Evolutionary conservation across 148 eudicot genomes (phyloP), one percentile per base, ranked within the genome.

Genomic region (Chenopodium quinoa): DNA sequence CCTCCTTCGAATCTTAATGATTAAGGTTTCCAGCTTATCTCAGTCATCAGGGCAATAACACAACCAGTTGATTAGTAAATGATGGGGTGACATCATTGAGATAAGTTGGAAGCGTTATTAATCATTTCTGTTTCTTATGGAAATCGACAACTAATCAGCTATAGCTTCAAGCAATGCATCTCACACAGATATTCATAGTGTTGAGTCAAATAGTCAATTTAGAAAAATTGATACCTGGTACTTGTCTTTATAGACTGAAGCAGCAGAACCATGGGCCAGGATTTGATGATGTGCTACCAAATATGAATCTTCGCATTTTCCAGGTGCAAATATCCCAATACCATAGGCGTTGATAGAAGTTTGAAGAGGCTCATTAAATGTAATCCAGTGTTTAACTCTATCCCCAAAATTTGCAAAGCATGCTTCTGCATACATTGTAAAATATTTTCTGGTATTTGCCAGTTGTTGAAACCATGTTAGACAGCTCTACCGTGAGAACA

Each of bases 311-410:
- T 91, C 92, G 80, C 66, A 63, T 90, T 88, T 89, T 72, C 97
- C 97, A 56, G 95, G 97, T n/a, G 97, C 97, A 84, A 86, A 87
- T 85, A 83, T 78, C 69, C 97, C 97, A 67, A 83, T 78, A 76
- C 87, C 80, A 82, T 93, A 84, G 71, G 93, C 97, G 71, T 90
- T 90, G 27, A 93, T 83, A 50, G 91, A 86, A 67, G 92, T 89
- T 83, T 93, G 97, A 85, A 91, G 93, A 83, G 97, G 97, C 86
- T 92, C 97, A 58, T 93, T 93, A 69, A 93, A 71, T 65, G 97
- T 93, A 65, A 92, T 93, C 95, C 97, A 93, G 81, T 89, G 82
- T 88, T 89, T 92, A 48, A 93, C 95, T 86, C 95, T 88, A 87
- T 93, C 95, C 63, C 97, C 97, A 82, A 93, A 92, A 69, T 84